Base-by-base conservation (phyloP, 2,329 filamentous ascomycete species). In the Pyrenophora tritici-repentis region DNA sequence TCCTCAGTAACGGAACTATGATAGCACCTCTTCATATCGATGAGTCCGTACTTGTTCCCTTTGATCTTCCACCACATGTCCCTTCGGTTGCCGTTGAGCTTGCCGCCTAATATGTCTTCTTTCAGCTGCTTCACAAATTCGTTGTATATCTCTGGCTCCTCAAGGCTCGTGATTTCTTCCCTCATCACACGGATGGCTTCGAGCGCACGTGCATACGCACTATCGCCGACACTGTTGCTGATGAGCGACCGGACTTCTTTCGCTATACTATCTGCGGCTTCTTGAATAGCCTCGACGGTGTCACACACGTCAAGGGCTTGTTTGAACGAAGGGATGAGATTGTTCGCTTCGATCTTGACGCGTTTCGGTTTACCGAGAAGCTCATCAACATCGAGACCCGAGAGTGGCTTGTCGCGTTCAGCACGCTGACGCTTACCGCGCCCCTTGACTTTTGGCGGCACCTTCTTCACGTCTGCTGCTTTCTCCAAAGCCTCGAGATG, bases 321-420 rank as follows among this genome's bases (percentile, higher is more conserved):
- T 69, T 92, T 95, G 82, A 96, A 97, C 53, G 93, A 90, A 0
- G 94, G 91, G 4, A 97, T 85, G 1, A 92, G 85, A 58, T 97
- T 97, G 8, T 87, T 81, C 0, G 82, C 71, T 7, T 84, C 82
- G 49, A 89, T 86, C 37, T 77, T 80, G 67, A 79, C 74, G 22
- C 75, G 76, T 39, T 80, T 83, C 48, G 82, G 78, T 50, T 79
- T 76, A 38, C 83, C 82, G n/a, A 97, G 84, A 2, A 97, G 83
- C 4, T 85, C 86, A 53, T 92, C 88, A 33, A 97, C 83, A 63
- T 97, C 89, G 34, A 99, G 86, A 16, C 92, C 92, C 0, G 93
- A 97, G 7, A 96, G 83, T 0, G 94, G 94, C 63, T 93, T 93
- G 51, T 88, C 82, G 1, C 82, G 75, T 24, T 95, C 86, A 59